phyloP scores from a whole-genome alignment of 1,139 yeast species.

The Casaregolazyma suthepensis region DNA sequence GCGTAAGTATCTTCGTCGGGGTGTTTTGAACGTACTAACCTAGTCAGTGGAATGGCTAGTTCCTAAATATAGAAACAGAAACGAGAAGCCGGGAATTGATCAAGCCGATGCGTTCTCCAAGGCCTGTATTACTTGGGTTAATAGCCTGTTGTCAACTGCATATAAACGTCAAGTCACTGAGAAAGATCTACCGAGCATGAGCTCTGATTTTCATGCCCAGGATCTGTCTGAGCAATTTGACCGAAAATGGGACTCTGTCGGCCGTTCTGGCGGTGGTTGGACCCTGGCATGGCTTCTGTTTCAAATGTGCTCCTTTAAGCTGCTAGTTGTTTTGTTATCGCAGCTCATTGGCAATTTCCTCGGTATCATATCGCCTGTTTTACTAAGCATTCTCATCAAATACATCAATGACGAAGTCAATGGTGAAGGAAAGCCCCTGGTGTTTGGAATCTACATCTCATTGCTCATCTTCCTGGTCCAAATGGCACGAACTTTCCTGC shows the following conservation, averaged over 20 bases:
- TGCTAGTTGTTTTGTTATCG: conserved; percentile 57
- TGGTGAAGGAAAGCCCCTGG: conserved; percentile 42
- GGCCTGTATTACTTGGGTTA: conserved; percentile 81
- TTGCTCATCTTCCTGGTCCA: conserved; percentile 72
- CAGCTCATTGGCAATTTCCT: conserved; percentile 65
- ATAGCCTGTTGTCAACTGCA: conserved; percentile 74
- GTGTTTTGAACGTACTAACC: neutral
- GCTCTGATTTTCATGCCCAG: conserved; percentile 51
- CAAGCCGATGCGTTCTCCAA: conserved; percentile 75
- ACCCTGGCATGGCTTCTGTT: conserved; percentile 8
- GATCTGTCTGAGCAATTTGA: conserved; percentile 43
- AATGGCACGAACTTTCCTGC: conserved; percentile 67
- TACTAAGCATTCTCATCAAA: conserved; percentile 61
- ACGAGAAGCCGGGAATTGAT: conserved; percentile 36
- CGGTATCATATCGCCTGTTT: conserved; percentile 72
- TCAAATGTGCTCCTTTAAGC: conserved; percentile 56
- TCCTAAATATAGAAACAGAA: conserved; percentile 13
- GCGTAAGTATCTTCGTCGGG: neutral
- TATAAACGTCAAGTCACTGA: conserved; percentile 63
- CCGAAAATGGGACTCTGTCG: conserved; percentile 46
- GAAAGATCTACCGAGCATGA: conserved; percentile 72
- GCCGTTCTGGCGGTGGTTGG: conserved; percentile 9
- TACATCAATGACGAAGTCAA: conserved; percentile 66
- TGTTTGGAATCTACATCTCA: conserved; percentile 76
- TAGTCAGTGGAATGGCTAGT: conserved; percentile 16